These are phyloP conservation scores for Candida sp. DNA, from an alignment of 1,139 yeast genomes.

Conservation along the genomic window DNA sequence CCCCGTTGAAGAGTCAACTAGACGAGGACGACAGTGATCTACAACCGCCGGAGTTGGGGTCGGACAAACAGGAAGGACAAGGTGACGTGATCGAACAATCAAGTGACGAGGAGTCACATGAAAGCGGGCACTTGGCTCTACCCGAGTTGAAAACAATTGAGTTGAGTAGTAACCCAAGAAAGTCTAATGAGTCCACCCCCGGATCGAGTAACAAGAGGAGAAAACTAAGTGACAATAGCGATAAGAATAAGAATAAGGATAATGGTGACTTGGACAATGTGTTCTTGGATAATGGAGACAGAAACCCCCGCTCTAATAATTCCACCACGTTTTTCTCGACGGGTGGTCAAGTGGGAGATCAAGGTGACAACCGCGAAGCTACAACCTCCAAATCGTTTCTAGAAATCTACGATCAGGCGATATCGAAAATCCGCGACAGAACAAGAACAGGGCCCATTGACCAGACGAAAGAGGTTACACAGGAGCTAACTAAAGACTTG, in stretches of 20 bases:
- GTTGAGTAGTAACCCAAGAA: slow-evolving; percentile 15
- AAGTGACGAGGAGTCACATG: slow-evolving; percentile 13
- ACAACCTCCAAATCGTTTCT: slow-evolving; percentile 29
- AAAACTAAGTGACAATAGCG: slow-evolving; percentile 6
- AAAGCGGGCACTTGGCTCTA: slow-evolving; percentile 13
- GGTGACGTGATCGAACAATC: slow-evolving; percentile 1
- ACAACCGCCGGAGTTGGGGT: slow-evolving; percentile 32
- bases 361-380: slow-evolving; percentile 7
- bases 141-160: slow-evolving; percentile 31
- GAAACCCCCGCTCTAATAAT: slow-evolving; percentile 7
- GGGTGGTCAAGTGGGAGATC: slow-evolving; percentile 12
- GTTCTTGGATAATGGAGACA: slow-evolving; percentile 27
- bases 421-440: slow-evolving; percentile 6
- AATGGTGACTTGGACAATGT: slow-evolving; percentile 29
- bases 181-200: slow-evolving; percentile 5
- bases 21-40: slow-evolving; percentile 39
- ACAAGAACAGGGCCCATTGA: background rate
- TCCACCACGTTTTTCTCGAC: slow-evolving; percentile 6
- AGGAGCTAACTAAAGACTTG: slow-evolving; percentile 7
- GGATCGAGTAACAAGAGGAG: slow-evolving; percentile 10
- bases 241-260: slow-evolving; percentile 3
- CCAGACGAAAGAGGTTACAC: slow-evolving; percentile 3
- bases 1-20: slow-evolving; percentile 27
- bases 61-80: background rate
- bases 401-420: slow-evolving; percentile 34